These are phyloP conservation scores for Choanephora cucurbitarum DNA, from an alignment of 371 early-diverging fungal genomes.

Conservation along the genomic window DNA sequence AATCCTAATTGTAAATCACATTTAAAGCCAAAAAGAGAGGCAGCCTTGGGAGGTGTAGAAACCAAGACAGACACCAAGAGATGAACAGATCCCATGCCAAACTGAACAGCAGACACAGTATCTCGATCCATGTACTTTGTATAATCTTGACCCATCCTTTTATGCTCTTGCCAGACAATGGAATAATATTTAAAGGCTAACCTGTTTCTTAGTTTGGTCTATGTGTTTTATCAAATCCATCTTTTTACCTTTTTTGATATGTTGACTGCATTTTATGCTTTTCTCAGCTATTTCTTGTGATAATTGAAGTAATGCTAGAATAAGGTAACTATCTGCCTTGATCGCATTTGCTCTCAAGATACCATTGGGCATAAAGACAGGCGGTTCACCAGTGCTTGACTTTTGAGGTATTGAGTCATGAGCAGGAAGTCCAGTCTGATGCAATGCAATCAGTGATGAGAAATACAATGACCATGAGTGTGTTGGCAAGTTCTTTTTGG, in stretches of 20 bases:
- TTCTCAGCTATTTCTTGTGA: constrained; percentile 50
- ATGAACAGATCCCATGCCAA: constrained; percentile 54
- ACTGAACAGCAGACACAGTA: constrained; percentile 37
- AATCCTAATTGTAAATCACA: constrained; percentile 56
- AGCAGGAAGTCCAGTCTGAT: constrained; percentile 23
- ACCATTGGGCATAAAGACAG: constrained; percentile 43
- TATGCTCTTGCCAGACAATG: constrained; percentile 39
- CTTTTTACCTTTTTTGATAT: constrained; percentile 51
- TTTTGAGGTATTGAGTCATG: constrained; percentile 9
- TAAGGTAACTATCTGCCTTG: constrained; percentile 53
- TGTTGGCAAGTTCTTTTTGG: constrained; percentile 33
- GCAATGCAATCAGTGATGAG: constrained; percentile 13
- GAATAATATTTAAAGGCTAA: constrained; percentile 35
- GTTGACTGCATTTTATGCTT: constrained; percentile 53
- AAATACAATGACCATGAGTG: constrained; percentile 23
- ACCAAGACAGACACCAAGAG: constrained; percentile 53
- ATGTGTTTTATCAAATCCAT: background rate
- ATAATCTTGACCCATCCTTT: constrained; percentile 36
- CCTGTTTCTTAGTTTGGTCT: background rate
- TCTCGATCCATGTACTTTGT: constrained; percentile 38
- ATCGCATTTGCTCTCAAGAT: constrained; percentile 54
- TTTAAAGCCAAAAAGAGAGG: constrained; percentile 47
- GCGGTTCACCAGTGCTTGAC: constrained; percentile 5
- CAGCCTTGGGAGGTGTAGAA: constrained; percentile 43
- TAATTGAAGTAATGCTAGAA: constrained; percentile 52